Evolutionary conservation across 2,329 filamentous ascomycete genomes (phyloP), one percentile per base, ranked within the genome.

Genomic region (Harringtonia aguacate): DNA sequence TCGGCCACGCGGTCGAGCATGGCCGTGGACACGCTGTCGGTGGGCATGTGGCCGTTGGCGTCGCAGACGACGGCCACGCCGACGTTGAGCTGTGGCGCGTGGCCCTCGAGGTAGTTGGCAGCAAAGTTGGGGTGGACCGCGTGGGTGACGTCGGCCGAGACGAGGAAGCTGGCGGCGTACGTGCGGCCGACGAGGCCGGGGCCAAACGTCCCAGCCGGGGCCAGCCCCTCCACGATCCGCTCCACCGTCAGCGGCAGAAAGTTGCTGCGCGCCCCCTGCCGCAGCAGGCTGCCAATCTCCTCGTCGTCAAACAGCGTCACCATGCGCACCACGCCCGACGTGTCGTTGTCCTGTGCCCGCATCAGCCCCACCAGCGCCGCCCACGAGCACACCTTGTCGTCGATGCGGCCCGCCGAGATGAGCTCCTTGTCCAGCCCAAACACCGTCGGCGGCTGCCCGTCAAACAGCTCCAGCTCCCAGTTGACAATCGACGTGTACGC

Each of bases 321-420:
- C 44, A 95, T 72, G 65, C 94, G 94, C 63, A 97, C 79, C 43
- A 82, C 75, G n/a, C 80, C 74, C 48, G 82, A 75, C 10, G 68
- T 60, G 1, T 73, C 67, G 52, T 62, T 69, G 33, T 72, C 65
- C 13, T 76, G 68, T 17, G 81, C 78, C 40, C 82, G 79, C 24
- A 95, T 70, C 0, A 98, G 79, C 4, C 79, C 89, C 61, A 89
- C 81, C 42, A 95, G 73, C 8, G 92, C 90, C 8, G 88, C 79
- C 81, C 87, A 97, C 28, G 86, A 94, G 72, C 92, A 97, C 38
- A 98, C 81, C 70, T 95, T 97, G 67, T 98, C 92, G 60, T 98
- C 92, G 53, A 97, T 92, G 43, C 92, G 84, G 46, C 90, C 89
- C 9, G 86, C 90, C 52, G 90, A 95, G 64, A 98, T 94, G 61